These are phyloP conservation scores for Fonsecaea monophora DNA, from an alignment of 2,329 filamentous ascomycete species.

Conservation along the genomic window DNA sequence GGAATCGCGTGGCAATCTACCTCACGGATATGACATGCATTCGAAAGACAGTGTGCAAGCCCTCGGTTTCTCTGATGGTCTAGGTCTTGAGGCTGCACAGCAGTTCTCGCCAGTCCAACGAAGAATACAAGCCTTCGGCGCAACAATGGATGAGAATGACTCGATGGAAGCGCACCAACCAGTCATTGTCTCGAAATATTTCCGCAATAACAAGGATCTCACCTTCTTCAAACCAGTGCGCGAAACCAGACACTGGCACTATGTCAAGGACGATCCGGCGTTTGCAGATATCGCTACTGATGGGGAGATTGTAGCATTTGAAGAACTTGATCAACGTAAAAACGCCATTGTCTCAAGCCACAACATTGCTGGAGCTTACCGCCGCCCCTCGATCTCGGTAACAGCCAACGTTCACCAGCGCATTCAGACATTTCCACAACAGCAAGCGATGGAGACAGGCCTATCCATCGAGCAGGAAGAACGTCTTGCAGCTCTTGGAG, in stretches of 20 bases:
- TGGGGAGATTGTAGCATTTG: conserved; percentile 12
- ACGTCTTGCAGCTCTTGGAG: background rate
- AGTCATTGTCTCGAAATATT: conserved; percentile 20
- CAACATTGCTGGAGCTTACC: background rate
- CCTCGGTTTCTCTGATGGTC: conserved; percentile 9
- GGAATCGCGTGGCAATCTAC: background rate
- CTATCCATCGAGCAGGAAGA: conserved; percentile 11
- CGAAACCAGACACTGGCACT: conserved; percentile 13
- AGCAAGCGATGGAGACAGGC: background rate
- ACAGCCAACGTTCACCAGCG: background rate
- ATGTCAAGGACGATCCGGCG: conserved; percentile 20
- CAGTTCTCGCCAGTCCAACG: conserved; percentile 13
- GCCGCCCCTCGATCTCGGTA: background rate
- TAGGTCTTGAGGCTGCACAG: background rate
- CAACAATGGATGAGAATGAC: conserved; percentile 18
- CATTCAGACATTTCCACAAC: background rate
- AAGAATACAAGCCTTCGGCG: conserved; percentile 21
- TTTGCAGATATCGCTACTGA: conserved; percentile 17
- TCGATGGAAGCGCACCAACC: conserved; percentile 7
- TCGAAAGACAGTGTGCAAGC: conserved; percentile 10
- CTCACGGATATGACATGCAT: background rate
- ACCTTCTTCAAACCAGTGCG: conserved; percentile 11
- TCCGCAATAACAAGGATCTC: conserved; percentile 20
- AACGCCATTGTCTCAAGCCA: background rate
- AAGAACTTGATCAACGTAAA: conserved; percentile 13